These are phyloP conservation scores for Brassica napus DNA, from an alignment of 345 rosid species.

Conservation along the genomic window DNA sequence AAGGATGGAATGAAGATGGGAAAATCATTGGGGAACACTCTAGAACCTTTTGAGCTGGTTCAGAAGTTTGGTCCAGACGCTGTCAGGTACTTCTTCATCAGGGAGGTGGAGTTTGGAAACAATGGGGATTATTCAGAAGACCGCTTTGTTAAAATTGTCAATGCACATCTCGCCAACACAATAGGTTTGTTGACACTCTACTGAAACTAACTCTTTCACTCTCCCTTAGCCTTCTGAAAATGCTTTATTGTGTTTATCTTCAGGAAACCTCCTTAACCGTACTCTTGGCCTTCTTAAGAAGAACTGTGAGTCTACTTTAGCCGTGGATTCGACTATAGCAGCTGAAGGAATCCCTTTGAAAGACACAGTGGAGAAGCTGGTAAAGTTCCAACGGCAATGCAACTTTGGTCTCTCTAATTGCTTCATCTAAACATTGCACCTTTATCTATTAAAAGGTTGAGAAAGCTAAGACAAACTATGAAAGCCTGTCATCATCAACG, in stretches of 20 bases:
- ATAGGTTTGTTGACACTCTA: conserved; percentile 50
- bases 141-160: conserved; percentile 72
- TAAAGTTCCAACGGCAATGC: conserved; percentile 18
- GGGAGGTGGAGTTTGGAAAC: conserved; percentile 89
- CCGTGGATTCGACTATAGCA: conserved; percentile 66
- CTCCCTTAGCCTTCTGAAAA: not conserved
- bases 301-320: conserved; percentile 79
- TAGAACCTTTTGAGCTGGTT: conserved; percentile 84
- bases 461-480: conserved; percentile 64
- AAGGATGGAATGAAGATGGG: conserved; percentile 99
- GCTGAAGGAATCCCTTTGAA: conserved; percentile 67
- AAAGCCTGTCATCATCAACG: conserved; percentile 62
- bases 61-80: conserved; percentile 84
- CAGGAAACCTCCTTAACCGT: conserved; percentile 93
- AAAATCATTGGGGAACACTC: conserved; percentile 85
- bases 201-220: conserved; percentile 9
- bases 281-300: conserved; percentile 91
- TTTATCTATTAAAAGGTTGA: conserved; percentile 51
- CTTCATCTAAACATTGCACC: not conserved
- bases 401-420: not conserved
- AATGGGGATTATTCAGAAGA: conserved; percentile 97
- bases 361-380: conserved; percentile 70
- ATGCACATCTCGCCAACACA: conserved; percentile 96
- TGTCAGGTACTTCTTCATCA: conserved; percentile 84
- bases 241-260: conserved; percentile 7